Evolutionary conservation across 768 basidiomycete genomes (phyloP).

Genomic region (Calocybe cyanea): DNA sequence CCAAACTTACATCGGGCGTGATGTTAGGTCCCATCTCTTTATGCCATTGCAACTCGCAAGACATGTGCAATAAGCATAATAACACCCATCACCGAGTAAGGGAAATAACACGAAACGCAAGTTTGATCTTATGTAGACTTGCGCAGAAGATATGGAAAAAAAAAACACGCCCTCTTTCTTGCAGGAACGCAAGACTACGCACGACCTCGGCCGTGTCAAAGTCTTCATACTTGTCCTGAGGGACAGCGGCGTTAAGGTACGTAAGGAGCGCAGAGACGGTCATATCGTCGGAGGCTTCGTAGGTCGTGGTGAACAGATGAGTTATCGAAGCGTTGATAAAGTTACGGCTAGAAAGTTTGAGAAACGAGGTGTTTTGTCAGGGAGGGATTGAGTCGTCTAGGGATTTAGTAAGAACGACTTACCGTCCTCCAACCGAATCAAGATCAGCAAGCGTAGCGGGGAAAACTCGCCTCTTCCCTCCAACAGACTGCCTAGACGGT

Average conservation of each 20-base stretch:
- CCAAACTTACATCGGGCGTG: too few relatives aligned
- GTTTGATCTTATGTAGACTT: too few relatives aligned
- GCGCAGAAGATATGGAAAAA: too few relatives aligned
- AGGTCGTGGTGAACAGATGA: conserved; percentile 66
- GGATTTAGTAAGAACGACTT: not conserved
- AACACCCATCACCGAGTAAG: too few relatives aligned
- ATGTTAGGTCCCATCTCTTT: too few relatives aligned
- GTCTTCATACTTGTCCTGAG: conserved; percentile 76
- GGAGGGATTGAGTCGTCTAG: not conserved
- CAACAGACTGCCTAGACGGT: conserved; percentile 27
- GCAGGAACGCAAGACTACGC: conserved; percentile 40
- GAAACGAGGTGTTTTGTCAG: conserved; percentile 44
- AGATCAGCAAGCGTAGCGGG: conserved; percentile 47
- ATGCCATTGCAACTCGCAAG: too few relatives aligned
- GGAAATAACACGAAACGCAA: too few relatives aligned
- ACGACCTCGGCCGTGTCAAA: conserved; percentile 75
- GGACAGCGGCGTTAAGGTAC: conserved; percentile 75
- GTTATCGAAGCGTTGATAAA: conserved; percentile 61
- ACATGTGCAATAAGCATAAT: too few relatives aligned
- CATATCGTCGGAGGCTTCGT: conserved; percentile 63
- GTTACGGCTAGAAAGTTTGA: conserved; percentile 32
- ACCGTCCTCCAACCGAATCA: conserved; percentile 2
- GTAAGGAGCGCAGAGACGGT: conserved; percentile 64
- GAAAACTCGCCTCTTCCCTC: conserved; percentile 24
- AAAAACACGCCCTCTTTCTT: conserved; percentile 47